phyloP scores from a whole-genome alignment of 345 rosid genomes.

The Geranium brycei region DNA sequence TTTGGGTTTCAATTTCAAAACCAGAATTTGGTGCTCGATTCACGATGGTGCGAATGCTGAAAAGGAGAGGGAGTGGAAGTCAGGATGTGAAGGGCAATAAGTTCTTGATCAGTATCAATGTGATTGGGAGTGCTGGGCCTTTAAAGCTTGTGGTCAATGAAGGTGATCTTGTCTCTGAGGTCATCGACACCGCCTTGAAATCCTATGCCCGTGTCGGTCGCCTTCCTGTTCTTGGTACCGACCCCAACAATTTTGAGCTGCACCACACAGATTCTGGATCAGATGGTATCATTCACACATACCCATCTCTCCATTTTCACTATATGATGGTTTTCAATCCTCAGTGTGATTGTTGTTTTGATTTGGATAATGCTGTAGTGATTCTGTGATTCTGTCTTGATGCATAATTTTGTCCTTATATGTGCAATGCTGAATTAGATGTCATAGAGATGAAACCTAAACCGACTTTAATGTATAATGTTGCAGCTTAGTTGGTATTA shows the following conservation, averaged over 20 bases:
- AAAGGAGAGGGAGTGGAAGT: slow-evolving; percentile 6
- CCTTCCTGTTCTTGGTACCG: slow-evolving; percentile 55
- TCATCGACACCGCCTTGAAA: slow-evolving; percentile 49
- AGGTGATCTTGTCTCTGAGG: slow-evolving; percentile 39
- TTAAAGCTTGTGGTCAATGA: slow-evolving; percentile 50
- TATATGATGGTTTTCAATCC: too few species aligned
- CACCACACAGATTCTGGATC: slow-evolving; percentile 24
- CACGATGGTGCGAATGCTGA: slow-evolving; percentile 13
- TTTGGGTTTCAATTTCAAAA: too few species aligned
- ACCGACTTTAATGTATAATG: too few species aligned
- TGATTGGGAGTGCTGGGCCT: slow-evolving; percentile 78
- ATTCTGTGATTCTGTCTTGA: too few species aligned
- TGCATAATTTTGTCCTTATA: too few species aligned
- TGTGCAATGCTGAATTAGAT: too few species aligned
- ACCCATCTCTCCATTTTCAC: neutral
- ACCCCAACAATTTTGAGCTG: slow-evolving; percentile 39
- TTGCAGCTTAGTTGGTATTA: too few species aligned
- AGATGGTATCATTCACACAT: slow-evolving; percentile 13
- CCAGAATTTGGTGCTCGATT: slow-evolving; percentile 2
- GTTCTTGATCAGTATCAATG: slow-evolving; percentile 43
- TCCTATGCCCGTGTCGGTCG: slow-evolving; percentile 68
- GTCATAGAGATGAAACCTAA: too few species aligned
- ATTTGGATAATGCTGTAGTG: too few species aligned
- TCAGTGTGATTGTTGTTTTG: neutral
- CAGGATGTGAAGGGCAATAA: slow-evolving; percentile 27